phyloP scores from a whole-genome alignment of 2,329 filamentous ascomycete genomes.

The Rhinocladiella similis region DNA sequence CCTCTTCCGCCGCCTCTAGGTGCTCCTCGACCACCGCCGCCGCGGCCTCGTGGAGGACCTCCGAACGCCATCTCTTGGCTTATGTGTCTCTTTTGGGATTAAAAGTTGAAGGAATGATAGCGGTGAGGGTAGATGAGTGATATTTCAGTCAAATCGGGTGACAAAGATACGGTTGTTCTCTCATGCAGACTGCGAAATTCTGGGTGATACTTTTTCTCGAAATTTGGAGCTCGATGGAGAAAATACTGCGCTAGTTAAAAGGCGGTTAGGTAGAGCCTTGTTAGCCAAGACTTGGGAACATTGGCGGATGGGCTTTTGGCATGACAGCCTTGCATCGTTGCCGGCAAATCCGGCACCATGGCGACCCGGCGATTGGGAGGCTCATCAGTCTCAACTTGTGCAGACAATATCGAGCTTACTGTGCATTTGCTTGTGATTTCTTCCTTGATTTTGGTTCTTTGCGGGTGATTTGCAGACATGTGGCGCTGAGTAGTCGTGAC shows the following conservation, averaged over 20 bases:
- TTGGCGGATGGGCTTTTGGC: background rate
- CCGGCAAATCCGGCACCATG: background rate
- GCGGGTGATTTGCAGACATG: too few species aligned
- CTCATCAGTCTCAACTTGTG: background rate
- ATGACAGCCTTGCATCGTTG: background rate
- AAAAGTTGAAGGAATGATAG: background rate
- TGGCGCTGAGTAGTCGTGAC: too few species aligned
- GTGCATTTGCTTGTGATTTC: background rate
- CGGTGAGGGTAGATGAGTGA: background rate
- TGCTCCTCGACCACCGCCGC: slow-evolving; percentile 20
- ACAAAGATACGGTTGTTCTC: background rate
- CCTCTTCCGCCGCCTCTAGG: slow-evolving; percentile 19
- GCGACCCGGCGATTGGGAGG: background rate
- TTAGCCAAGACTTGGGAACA: slow-evolving; percentile 14
- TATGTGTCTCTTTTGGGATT: background rate
- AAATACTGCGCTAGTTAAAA: background rate
- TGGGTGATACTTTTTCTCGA: slow-evolving; percentile 18
- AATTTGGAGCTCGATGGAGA: slow-evolving; percentile 27
- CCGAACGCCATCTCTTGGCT: slow-evolving; percentile 20
- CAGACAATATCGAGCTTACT: background rate
- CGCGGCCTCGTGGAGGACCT: slow-evolving; percentile 25
- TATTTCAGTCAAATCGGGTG: too few species aligned
- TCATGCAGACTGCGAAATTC: slow-evolving; percentile 12
- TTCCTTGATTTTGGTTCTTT: too few species aligned
- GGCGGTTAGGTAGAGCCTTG: background rate